These are phyloP conservation scores for Annulohypoxylon truncatum DNA, from an alignment of 2,329 filamentous ascomycete genomes.

Conservation along the genomic window DNA sequence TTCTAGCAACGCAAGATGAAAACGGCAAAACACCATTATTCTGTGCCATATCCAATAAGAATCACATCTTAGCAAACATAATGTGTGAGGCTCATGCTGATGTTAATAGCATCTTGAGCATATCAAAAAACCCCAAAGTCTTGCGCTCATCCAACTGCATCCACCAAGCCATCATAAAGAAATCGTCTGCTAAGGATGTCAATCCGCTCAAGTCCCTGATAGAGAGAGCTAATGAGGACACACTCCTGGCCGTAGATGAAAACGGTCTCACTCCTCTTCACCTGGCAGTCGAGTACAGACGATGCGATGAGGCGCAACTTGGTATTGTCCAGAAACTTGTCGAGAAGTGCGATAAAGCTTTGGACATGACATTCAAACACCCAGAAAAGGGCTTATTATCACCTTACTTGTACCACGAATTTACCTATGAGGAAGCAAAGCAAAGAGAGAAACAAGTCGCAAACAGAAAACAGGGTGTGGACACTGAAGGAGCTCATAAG, in stretches of 20 bases:
- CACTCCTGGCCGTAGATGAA: not conserved
- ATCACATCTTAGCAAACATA: not conserved
- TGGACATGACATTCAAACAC: not conserved
- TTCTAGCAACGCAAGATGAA: not conserved
- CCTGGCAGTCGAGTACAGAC: conserved; percentile 2
- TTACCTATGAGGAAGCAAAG: conserved; percentile 8
- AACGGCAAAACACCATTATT: conserved; percentile 9
- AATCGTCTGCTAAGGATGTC: not conserved
- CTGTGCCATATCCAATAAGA: not conserved
- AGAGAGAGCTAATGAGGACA: not conserved
- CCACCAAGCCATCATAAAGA: conserved; percentile 5
- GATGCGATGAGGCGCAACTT: conserved; percentile 1
- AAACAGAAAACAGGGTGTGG: not conserved
- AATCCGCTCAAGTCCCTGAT: not conserved
- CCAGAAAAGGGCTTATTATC: not conserved
- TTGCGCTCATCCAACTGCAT: not conserved
- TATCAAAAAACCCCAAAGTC: not conserved
- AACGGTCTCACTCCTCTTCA: conserved; percentile 1
- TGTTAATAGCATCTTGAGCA: conserved; percentile 1
- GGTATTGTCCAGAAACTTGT: not conserved
- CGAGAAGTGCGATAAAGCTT: not conserved
- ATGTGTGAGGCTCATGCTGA: conserved; percentile 4
- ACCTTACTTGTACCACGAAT: conserved; percentile 3
- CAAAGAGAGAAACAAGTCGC: not conserved
- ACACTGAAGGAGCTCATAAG: not conserved